Evolutionary conservation across 192 early-diverging fungal species (phyloP), one percentile per base, ranked within the genome.

Genomic region (Coemansia sp.): DNA sequence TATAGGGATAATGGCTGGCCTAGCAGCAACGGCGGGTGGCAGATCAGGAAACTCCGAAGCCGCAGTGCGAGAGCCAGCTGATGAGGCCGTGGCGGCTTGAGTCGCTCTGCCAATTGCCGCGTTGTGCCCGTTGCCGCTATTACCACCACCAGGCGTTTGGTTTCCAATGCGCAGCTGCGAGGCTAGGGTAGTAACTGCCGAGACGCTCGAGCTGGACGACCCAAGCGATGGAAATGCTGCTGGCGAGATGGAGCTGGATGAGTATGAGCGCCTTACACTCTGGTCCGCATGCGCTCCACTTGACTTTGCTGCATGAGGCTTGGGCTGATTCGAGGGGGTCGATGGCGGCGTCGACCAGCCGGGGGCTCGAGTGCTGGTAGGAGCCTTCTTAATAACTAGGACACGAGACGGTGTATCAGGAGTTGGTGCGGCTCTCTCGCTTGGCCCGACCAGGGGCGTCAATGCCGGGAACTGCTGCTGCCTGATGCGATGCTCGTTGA

Each of bases 391-490:
- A 38, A 76, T 76, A 29, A 76, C 68, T 40, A 76, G 46, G 9
- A 75, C 69, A n/a, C 73, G 68, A 2, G 78, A 42, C 53, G 12
- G 15, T 41, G n/a, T 58, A 2, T 42, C 62, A 4, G 54, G 46
- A 8, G 69, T 14, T 1, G 58, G 31, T 22, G 31, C 60, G 17
- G 64, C 31, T 14, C 15, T 42, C 11, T 22, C 62, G 47, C 60
- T 62, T 1, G 68, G 53, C 12, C 54, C 39, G 24, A 46, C 62
- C 57, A 74, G 43, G 8, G 78, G 78, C 1, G 73, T 71, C 14
- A 81, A 65, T 2, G 72, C 78, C 2, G 78, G 78, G 59, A 81
- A 81, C 38, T 81, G 78, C 69, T 81, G 78, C 69, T 81, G 78
- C 35, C 67, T 64, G 37, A 76, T 59, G n/a, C 73, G 68, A 51